A percentile compares a stretch with the other conserved stretches of the same genome.
Evolutionary conservation across 495 filamentous ascomycete genomes (phyloP).

Genomic region (Clavariopsis aquatica): DNA sequence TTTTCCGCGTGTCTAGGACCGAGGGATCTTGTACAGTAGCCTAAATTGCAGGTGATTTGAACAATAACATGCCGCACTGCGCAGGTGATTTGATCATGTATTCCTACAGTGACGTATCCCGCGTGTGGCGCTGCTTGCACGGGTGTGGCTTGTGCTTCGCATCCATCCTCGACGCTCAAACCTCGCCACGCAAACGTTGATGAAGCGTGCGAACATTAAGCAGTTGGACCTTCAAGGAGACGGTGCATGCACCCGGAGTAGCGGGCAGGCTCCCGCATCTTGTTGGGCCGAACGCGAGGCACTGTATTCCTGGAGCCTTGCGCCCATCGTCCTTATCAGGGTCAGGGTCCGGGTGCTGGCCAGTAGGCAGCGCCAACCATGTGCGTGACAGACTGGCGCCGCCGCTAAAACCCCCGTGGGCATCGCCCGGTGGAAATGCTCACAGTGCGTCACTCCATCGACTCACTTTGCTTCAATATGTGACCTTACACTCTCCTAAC

Average conservation of each 20-base stretch:
- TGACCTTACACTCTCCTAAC: slow-evolving; percentile 27
- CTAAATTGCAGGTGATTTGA: slow-evolving; percentile 13
- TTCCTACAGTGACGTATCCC: slow-evolving; percentile 5
- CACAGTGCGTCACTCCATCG: slow-evolving; percentile 36
- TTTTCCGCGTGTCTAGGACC: background rate
- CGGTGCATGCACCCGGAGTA: background rate
- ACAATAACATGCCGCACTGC: background rate
- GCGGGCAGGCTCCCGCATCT: background rate
- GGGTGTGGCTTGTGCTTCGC: background rate
- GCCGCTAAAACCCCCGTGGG: slow-evolving; percentile 17
- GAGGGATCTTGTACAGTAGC: slow-evolving; percentile 16
- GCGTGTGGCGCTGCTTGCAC: background rate
- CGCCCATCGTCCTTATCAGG: slow-evolving; percentile 34
- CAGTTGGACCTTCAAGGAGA: background rate
- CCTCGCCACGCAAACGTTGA: background rate
- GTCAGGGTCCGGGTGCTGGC: slow-evolving; percentile 2
- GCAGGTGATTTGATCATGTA: background rate
- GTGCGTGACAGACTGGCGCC: background rate
- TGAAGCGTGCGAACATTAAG: background rate
- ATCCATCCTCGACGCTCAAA: too few relatives aligned
- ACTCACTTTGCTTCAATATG: slow-evolving; percentile 35
- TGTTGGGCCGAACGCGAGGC: slow-evolving; percentile 18
- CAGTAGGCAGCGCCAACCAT: slow-evolving; percentile 17
- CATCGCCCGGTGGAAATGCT: slow-evolving; percentile 28
- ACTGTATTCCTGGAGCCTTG: slow-evolving; percentile 25